These are phyloP conservation scores for Zopfia rhizophila DNA, from an alignment of 2,329 filamentous ascomycete genomes.

Conservation along the genomic window DNA sequence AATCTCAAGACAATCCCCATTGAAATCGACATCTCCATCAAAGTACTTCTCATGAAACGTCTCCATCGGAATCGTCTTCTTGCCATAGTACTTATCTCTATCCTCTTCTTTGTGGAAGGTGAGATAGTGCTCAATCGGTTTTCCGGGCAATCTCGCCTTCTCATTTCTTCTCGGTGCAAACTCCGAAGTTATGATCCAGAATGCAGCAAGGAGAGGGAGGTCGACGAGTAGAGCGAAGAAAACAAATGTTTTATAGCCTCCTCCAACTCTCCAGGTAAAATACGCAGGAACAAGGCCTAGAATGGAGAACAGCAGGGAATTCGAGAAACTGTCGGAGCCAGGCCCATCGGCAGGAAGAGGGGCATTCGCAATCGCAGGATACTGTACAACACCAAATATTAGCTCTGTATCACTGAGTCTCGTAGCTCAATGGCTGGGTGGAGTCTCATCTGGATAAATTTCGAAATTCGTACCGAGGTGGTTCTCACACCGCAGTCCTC, in stretches of 20 bases:
- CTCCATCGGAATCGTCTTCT: conserved; percentile 86
- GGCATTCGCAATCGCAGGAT: conserved; percentile 89
- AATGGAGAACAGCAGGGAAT: conserved; percentile 76
- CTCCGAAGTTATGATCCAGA: conserved; percentile 83
- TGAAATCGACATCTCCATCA: conserved; percentile 93
- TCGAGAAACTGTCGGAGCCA: conserved; percentile 88
- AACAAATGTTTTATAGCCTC: conserved; percentile 86
- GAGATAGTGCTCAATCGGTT: conserved; percentile 90
- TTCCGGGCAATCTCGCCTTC: conserved; percentile 86
- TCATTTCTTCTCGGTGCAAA: conserved; percentile 91
- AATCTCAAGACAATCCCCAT: conserved; percentile 87
- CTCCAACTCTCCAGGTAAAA: conserved; percentile 82
- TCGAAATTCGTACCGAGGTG: conserved; percentile 63
- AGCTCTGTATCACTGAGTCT: conserved; percentile 30
- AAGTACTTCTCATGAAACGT: conserved; percentile 99
- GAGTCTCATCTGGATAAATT: conserved; percentile 15
- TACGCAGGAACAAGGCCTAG: conserved; percentile 79
- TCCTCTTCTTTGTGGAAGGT: conserved; percentile 75
- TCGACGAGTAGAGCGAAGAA: conserved; percentile 85
- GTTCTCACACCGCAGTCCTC: conserved; percentile 70
- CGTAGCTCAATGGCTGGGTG: conserved; percentile 45
- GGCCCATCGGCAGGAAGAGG: conserved; percentile 90
- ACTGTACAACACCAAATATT: conserved; percentile 63
- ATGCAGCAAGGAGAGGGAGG: conserved; percentile 80
- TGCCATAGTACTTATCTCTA: conserved; percentile 75